Percentiles rank a stretch among this genome's conserved stretches.
Evolutionary conservation across 2,329 filamentous ascomycete species (phyloP).

Genomic region (Dactylonectria macrodidyma): DNA sequence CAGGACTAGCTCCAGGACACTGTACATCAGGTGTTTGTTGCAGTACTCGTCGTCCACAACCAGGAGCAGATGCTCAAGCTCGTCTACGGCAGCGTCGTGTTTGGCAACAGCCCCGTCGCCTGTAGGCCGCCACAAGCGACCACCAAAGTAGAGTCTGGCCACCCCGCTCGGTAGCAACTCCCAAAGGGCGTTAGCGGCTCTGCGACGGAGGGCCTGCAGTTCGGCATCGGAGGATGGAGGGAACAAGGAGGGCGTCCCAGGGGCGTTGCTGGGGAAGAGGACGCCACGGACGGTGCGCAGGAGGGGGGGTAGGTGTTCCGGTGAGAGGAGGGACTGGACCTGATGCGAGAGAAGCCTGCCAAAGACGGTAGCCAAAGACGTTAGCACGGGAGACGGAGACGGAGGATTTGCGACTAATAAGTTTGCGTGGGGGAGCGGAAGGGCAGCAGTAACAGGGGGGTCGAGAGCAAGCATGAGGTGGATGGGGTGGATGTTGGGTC

Average conservation of each 20-base stretch:
- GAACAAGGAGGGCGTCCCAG: conserved; percentile 73
- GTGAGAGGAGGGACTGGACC: conserved; percentile 72
- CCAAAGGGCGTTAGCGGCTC: conserved; percentile 75
- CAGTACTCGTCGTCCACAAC: conserved; percentile 87
- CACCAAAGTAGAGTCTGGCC: conserved; percentile 67
- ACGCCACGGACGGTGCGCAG: conserved; percentile 81
- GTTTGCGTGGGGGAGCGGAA: conserved; percentile 33
- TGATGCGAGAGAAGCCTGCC: conserved; percentile 72
- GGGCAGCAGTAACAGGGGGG: conserved; percentile 31
- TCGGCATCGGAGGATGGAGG: conserved; percentile 74
- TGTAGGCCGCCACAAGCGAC: conserved; percentile 50
- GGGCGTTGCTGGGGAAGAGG: conserved; percentile 89
- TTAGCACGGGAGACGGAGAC: conserved; percentile 39
- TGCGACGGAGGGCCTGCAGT: conserved; percentile 73
- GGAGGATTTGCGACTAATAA: conserved; percentile 28
- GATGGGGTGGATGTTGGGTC: conserved; percentile 20
- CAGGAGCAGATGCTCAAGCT: conserved; percentile 78
- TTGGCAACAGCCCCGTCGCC: conserved; percentile 43
- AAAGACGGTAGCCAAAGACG: conserved; percentile 48
- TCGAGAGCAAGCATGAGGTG: neutral
- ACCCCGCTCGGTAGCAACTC: conserved; percentile 63
- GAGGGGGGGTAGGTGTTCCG: conserved; percentile 75
- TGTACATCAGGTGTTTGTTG: conserved; percentile 93
- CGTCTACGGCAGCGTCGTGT: conserved; percentile 63
- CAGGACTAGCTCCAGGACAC: conserved; percentile 85